phyloP scores from a whole-genome alignment of 176 grass and related monocot species.

The Phragmites australis region DNA sequence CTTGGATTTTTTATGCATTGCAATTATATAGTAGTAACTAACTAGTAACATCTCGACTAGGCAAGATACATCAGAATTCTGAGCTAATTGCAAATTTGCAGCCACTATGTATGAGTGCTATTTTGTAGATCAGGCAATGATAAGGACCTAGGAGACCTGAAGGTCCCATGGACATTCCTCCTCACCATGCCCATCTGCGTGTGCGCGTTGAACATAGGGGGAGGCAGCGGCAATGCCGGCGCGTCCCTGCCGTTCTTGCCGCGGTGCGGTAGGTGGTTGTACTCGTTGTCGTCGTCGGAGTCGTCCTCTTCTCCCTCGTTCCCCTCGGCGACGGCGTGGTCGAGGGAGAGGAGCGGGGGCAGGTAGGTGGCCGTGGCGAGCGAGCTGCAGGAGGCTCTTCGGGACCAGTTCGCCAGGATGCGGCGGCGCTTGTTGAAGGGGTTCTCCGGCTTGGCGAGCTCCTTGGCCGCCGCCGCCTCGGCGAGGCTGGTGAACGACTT shows the following conservation, averaged over 20 bases:
- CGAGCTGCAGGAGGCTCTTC: constrained; percentile 67
- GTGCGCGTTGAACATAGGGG: constrained; percentile 3
- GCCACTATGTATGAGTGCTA: neutral
- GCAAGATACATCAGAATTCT: neutral
- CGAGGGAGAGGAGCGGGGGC: constrained; percentile 48
- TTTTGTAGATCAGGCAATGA: constrained; percentile 72
- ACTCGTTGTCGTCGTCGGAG: constrained; percentile 2
- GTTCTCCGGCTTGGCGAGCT: constrained; percentile 80
- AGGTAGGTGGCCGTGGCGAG: constrained; percentile 53
- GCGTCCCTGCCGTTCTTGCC: constrained; percentile 44
- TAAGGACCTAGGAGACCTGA: constrained; percentile 61
- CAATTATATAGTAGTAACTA: constrained; percentile 31
- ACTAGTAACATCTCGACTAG: constrained; percentile 32
- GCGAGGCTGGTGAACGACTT: constrained; percentile 75
- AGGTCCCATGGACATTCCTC: constrained; percentile 30
- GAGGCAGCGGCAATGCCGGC: constrained; percentile 57
- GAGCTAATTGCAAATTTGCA: constrained; percentile 26
- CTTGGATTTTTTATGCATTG: constrained; percentile 37
- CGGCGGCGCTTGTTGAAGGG: constrained; percentile 89
- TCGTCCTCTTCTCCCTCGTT: constrained; percentile 57
- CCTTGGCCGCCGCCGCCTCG: constrained; percentile 50
- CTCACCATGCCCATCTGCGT: constrained; percentile 18
- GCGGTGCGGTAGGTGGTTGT: neutral
- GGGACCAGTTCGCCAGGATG: constrained; percentile 55
- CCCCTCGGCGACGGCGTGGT: constrained; percentile 52